A percentile compares a stretch with the other conserved stretches of the same genome.
Evolutionary conservation across 345 rosid species (phyloP).

Genomic region (Arabis alpina): DNA sequence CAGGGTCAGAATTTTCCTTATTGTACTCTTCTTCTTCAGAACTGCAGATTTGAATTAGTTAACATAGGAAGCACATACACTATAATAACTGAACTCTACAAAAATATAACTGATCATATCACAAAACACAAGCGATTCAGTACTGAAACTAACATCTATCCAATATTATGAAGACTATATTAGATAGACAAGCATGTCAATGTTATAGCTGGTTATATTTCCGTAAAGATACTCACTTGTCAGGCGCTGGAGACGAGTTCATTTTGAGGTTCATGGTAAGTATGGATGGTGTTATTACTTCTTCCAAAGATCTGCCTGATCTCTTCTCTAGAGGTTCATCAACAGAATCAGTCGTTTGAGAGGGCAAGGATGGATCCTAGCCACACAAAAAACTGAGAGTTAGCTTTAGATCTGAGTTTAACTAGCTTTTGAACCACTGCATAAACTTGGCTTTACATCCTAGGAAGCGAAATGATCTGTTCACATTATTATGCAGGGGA

Average conservation of each 20-base stretch:
- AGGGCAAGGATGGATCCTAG: conserved; percentile 63
- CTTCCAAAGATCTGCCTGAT: conserved; percentile 60
- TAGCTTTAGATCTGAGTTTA: conserved; percentile 19
- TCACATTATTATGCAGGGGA: conserved; percentile 2
- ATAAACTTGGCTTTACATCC: conserved; percentile 7
- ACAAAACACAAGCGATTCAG: conserved; percentile 9
- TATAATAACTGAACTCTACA: not conserved
- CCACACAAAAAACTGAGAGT: not conserved
- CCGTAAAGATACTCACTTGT: conserved; percentile 40
- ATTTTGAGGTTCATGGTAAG: conserved; percentile 73
- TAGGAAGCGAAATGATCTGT: not conserved
- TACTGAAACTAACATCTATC: conserved; percentile 24
- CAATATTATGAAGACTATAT: not conserved
- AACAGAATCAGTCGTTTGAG: conserved; percentile 51
- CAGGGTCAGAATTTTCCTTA: conserved; percentile 60
- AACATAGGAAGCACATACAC: conserved; percentile 21
- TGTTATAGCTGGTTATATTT: conserved; percentile 9
- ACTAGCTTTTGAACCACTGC: conserved; percentile 26
- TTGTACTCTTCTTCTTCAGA: conserved; percentile 62
- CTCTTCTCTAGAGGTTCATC: conserved; percentile 55
- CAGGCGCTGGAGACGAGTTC: conserved; percentile 61
- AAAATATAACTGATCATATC: conserved; percentile 7
- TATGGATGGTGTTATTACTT: conserved; percentile 70
- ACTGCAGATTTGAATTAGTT: conserved; percentile 44
- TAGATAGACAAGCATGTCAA: not conserved